Conservation (phyloP, 176 grass and related monocot species). For the Olyra latifolia region DNA sequence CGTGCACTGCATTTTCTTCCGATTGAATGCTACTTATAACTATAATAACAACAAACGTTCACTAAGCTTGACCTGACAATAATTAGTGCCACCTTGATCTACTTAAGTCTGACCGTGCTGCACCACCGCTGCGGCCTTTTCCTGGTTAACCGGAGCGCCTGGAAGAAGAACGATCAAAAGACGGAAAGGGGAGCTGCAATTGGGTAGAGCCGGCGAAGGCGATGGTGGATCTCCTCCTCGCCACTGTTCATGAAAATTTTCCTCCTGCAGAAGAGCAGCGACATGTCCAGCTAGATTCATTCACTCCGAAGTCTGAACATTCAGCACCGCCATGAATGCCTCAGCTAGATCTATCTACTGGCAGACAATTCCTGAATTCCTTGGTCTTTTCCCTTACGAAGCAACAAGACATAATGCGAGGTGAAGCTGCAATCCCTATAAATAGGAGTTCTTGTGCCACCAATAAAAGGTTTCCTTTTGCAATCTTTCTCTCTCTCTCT, state of each 20-base stretch:
- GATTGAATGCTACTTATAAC: constrained; percentile 13
- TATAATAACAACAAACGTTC: constrained; percentile 2
- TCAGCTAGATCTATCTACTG: constrained; percentile 13
- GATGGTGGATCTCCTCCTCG: background rate
- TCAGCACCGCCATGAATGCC: constrained; percentile 21
- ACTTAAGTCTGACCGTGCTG: background rate
- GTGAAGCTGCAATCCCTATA: background rate
- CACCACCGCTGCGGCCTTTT: constrained; percentile 15
- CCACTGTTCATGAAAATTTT: background rate
- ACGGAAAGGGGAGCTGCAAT: background rate
- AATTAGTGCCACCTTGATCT: background rate
- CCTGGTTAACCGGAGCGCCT: background rate
- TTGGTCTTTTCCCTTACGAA: background rate
- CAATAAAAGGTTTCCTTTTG: background rate
- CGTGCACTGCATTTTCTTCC: background rate
- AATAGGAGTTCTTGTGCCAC: background rate
- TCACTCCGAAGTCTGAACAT: background rate
- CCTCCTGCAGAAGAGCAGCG: background rate
- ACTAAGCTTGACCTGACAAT: background rate
- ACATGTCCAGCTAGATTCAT: constrained; percentile 1
- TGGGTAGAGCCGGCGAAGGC: background rate
- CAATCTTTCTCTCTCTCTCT: background rate
- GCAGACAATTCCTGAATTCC: constrained; percentile 2
- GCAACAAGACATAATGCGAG: constrained; percentile 8
- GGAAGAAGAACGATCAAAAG: background rate